Base-by-base conservation (phyloP, 1,284 basidiomycete species). In the Ustilago shanxiensis region DNA sequence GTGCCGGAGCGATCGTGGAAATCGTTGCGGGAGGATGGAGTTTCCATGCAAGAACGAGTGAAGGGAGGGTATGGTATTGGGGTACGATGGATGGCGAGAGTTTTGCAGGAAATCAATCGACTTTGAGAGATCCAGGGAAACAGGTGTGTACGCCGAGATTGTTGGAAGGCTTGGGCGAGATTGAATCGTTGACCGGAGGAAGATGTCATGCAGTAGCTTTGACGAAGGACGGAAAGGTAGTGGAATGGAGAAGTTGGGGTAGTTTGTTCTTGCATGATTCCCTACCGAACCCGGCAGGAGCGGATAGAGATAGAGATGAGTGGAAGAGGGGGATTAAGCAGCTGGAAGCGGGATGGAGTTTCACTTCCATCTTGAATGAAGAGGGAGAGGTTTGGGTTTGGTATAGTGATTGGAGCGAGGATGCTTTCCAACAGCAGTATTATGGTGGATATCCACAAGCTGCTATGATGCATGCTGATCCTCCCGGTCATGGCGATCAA, bases 161-260 rank as follows among this genome's bases (percentile, higher is more conserved):
- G n/a, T 16, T 77, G 33, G 11, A 68, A 3, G 50, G 14, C 26
- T 39, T 77, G 6, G 20, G 20, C 1, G 16, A 49, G 14, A 45
- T 79, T 18, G 20, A 54, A 11, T 53, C 68, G 51, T 82, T 81
- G 3, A 57, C 61, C 2, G 92, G 91, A 81, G 93, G 92, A 53
- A 88, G 93, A 64, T 83, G 91, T 37, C 92, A 93, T 83, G 89
- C 90, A 5, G 89, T 90, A n/a, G 89, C 90, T 29, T 87, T 94
- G 4, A 63, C 74, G 13, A 4, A 55, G 10, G 56, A 74, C 13
- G 50, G 56, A 5, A 47, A 64, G 4, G n/a, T 81, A 2, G 50
- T 81, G 3, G 79, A 81, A 39, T 81, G 77, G 79, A 51, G 58
- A 31, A 54, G 70, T 5, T 81, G 77, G 77, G 73, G 65, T 28